Evolutionary conservation across 2,329 filamentous ascomycete genomes (phyloP).

Genomic region (Talaromyces sp.): DNA sequence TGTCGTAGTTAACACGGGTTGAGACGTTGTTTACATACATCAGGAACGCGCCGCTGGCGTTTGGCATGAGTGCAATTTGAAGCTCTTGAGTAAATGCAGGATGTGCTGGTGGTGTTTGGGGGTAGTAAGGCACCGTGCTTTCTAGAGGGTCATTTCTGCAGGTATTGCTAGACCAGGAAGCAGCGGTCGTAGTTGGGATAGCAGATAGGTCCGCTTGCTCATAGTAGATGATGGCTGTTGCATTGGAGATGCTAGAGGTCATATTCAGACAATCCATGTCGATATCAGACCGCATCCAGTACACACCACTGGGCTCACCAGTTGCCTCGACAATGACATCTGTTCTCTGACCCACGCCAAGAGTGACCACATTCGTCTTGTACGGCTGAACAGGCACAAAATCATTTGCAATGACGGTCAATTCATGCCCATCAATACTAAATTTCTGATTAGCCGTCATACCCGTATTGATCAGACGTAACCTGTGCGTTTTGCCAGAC

Average conservation of each 20-base stretch:
- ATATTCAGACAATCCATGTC: neutral
- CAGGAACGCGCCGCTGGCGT: neutral
- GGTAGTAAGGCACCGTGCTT: constrained; percentile 26
- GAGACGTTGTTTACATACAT: neutral
- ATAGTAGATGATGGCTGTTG: constrained; percentile 1
- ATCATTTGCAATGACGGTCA: constrained; percentile 10
- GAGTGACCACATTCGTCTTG: constrained; percentile 1
- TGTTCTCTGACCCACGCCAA: constrained; percentile 1
- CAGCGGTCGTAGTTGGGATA: neutral
- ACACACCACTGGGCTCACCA: neutral
- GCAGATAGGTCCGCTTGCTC: neutral
- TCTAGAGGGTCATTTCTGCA: constrained; percentile 22
- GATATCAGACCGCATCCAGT: constrained; percentile 9
- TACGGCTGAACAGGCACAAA: constrained; percentile 5
- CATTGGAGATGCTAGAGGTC: neutral
- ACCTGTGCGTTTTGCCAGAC: neutral
- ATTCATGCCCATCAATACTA: constrained; percentile 1
- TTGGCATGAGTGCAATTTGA: neutral
- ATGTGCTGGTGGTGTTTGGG: constrained; percentile 20
- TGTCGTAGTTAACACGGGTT: neutral
- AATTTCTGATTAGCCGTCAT: neutral
- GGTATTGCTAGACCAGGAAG: neutral
- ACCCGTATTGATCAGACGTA: constrained; percentile 9
- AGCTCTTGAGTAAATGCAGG: neutral
- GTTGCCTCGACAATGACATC: constrained; percentile 10